Evolutionary conservation across 75 land plant species (phyloP), one percentile per base, ranked within the genome.

Genomic region (Picea sitchensis): DNA sequence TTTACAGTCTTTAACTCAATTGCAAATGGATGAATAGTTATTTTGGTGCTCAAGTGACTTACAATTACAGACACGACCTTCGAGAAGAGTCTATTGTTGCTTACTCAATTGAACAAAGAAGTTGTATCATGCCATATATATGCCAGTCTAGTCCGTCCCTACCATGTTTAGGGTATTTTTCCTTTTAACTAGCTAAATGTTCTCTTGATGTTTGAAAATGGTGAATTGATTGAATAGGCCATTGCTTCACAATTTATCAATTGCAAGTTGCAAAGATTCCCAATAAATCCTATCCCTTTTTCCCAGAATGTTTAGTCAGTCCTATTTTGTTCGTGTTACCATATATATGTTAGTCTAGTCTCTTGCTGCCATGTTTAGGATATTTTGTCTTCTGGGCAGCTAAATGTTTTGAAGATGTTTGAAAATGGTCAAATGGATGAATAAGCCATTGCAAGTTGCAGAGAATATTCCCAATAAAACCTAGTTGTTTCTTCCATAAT

Each of bases 31-130:
- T 26, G 26, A 26, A 26, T 26, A 26, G 26, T 26, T 26, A 26
- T 26, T 26, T 26, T 26, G 81, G 58, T 88, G 65, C 77, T 72
- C 82, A 80, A 62, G 65, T 76, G 62, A 63, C 65, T 63, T 41
- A 57, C n/a, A 74, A 74, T 74, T 74, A 56, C 76, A 74, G 76
- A 58, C 59, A 74, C 14, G 76, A 15, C 58, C 59, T 74, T 74
- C 3, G 26, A 8, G 32, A 74, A n/a, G n/a, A 69, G 38, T 69
- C 32, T 38, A 32, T 18, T 36, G 51, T 69, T 69, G 73, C 47
- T 69, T 36, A 69, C 72, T 69, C 47, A 38, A 38, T 38, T 38
- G 47, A 38, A 34, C 30, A 26, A 65, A 65, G 38, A 69, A 69
- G 47, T 38, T 69, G 14, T 4, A 34, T 67, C 34, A 32, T 31